Evolutionary conservation across 1,284 basidiomycete species (phyloP).

Genomic region (Leucoagaricus sp.): DNA sequence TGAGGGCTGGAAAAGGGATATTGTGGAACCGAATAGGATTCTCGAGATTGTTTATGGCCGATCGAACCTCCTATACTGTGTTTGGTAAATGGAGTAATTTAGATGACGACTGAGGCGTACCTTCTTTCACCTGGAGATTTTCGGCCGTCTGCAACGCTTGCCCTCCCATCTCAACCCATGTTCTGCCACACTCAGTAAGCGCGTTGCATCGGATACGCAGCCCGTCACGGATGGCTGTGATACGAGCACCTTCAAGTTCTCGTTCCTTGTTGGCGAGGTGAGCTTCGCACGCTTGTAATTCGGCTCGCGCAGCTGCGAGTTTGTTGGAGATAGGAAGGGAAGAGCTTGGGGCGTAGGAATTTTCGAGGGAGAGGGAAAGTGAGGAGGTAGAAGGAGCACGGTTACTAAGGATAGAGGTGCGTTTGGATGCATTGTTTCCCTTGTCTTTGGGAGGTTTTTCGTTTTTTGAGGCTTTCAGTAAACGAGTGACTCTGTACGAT

Average conservation of each 20-base stretch:
- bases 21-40: conserved; percentile 9
- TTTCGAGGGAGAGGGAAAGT: conserved; percentile 22
- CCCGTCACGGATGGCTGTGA: conserved; percentile 56
- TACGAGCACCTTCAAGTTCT: conserved; percentile 54
- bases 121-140: conserved; percentile 19
- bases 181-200: conserved; percentile 64
- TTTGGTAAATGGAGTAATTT: background rate
- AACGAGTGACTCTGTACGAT: conserved; percentile 60
- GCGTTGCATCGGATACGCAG: conserved; percentile 61
- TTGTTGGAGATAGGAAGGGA: conserved; percentile 46
- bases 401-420: conserved; percentile 42
- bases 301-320: conserved; percentile 65
- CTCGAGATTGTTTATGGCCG: background rate
- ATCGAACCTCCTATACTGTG: conserved; percentile 12
- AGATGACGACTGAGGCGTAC: background rate
- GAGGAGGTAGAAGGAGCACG: conserved; percentile 34
- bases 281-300: conserved; percentile 76
- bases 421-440: conserved; percentile 30
- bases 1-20: background rate
- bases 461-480: conserved; percentile 73
- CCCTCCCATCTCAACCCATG: conserved; percentile 67
- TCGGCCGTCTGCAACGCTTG: conserved; percentile 42
- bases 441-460: conserved; percentile 15
- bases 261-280: conserved; percentile 68
- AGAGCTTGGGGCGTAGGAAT: conserved; percentile 23